Conservation (phyloP, 345 rosid genomes). For the Eucalyptus polybractea region DNA sequence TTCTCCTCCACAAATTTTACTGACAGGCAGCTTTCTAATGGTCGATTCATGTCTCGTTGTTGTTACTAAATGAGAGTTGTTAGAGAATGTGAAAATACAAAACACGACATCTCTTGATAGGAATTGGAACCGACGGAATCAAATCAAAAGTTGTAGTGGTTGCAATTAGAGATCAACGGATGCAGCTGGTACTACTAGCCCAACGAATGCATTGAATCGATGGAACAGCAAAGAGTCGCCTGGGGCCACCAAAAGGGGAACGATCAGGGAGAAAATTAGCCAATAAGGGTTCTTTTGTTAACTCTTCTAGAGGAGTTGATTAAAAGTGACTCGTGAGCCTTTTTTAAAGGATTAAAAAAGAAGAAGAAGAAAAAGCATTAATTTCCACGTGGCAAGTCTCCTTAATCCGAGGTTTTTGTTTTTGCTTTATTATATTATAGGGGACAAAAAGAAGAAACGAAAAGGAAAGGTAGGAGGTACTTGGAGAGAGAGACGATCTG, state of each 20-base stretch:
- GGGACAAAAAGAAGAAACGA: too few relatives aligned
- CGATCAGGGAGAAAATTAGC: not conserved
- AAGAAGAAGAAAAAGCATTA: not conserved
- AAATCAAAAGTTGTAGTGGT: not conserved
- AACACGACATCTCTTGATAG: not conserved
- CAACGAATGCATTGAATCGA: not conserved
- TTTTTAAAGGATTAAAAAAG: not conserved
- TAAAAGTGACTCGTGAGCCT: not conserved
- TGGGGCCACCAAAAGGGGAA: not conserved
- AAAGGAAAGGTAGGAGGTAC: too few relatives aligned
- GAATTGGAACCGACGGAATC: not conserved
- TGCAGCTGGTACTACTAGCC: not conserved
- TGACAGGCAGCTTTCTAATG: not conserved
- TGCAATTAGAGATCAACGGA: not conserved
- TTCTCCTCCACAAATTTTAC: not conserved
- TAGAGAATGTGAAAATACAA: too few relatives aligned
- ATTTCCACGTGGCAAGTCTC: not conserved
- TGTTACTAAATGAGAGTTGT: not conserved
- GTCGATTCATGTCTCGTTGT: not conserved
- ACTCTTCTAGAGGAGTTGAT: not conserved
- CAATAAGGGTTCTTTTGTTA: not conserved
- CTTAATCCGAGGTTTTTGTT: not conserved
- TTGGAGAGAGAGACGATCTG: not conserved
- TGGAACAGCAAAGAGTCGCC: not conserved
- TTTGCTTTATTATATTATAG: too few relatives aligned